Base-by-base conservation (phyloP, 2,329 filamentous ascomycete genomes). In the Colletotrichum melonis region DNA sequence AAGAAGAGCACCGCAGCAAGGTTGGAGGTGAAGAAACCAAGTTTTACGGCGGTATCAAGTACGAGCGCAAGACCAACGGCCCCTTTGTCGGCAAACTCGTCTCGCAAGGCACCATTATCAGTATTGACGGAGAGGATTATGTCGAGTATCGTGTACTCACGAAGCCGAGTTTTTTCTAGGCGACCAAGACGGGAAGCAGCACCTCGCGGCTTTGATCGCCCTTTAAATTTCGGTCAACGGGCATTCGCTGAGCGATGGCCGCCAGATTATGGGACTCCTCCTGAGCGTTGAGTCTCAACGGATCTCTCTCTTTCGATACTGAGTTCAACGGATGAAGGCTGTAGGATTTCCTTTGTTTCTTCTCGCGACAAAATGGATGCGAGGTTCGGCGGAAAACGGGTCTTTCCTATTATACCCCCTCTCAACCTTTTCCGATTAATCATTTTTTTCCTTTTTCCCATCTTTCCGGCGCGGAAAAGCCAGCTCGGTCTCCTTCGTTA, bases 121-220 rank as follows among this genome's bases (percentile, higher is more conserved):
- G 84, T 60, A 92, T 92, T 72, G 90, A 92, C 72, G 91, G 90
- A 26, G 90, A 92, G 78, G 91, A 92, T 75, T 92, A 90, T 73
- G 90, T 92, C 42, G 91, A 92, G 79, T 92, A 92, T 75, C 87
- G 90, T 2, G 89, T 92, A 1, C 85, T 92, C 30, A 91, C 88
- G 1, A 92, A 91, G 81, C 89, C 90, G 0, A 88, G 85, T 0
- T 92, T 92, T 77, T 92, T 90, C 75, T 91, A 79, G 78, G 11
- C n/a, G 35, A 30, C 35, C 49, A 24, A 28, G 46, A 49, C 42
- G 12, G n/a, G 28, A 5, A 14, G 14, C 1, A 14, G 22, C 5
- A 12, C 22, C 46, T 16, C 28, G 14, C 46, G 12, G 11, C 60
- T 22, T 5, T 28, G 19, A 7, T 63, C 6, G 11, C 11, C 11